A percentile compares a stretch with the other conserved stretches of the same genome.
Conservation (phyloP, 495 filamentous ascomycete species). For the Aspergillus coremiiformis region DNA sequence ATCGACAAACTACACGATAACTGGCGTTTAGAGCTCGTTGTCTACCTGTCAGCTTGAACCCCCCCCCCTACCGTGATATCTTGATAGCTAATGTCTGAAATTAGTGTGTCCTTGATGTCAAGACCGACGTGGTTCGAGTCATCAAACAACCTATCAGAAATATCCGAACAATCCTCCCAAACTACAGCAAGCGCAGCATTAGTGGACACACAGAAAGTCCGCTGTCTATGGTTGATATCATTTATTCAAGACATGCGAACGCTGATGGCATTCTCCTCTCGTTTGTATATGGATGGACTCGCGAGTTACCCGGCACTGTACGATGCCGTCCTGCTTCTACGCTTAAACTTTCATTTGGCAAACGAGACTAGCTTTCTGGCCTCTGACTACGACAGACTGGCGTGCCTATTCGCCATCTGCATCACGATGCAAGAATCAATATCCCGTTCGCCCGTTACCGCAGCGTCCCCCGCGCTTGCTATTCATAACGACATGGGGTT, state of each 20-base stretch:
- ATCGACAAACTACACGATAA: conserved; percentile 16
- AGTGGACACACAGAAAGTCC: conserved; percentile 20
- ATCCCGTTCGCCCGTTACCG: background rate
- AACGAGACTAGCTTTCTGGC: background rate
- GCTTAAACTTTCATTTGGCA: conserved; percentile 9
- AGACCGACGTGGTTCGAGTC: conserved; percentile 24
- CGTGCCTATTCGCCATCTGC: conserved; percentile 20
- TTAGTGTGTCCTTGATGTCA: conserved; percentile 25
- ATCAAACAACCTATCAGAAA: conserved; percentile 15
- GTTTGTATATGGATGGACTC: conserved; percentile 11
- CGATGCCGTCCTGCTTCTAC: conserved; percentile 16
- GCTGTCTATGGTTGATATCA: conserved; percentile 26
- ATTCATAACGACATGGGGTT: conserved; percentile 3
- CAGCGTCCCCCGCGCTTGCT: background rate
- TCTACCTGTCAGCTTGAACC: conserved; percentile 20
- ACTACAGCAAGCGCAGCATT: background rate
- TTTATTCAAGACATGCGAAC: conserved; percentile 27
- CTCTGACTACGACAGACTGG: conserved; percentile 15
- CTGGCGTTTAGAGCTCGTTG: conserved; percentile 23
- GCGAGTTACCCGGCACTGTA: conserved; percentile 11
- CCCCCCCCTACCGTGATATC: background rate
- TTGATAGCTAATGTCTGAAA: background rate
- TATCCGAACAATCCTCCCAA: background rate
- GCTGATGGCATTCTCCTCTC: conserved; percentile 17
- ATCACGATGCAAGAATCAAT: conserved; percentile 24